Conservation (phyloP, 2,329 filamentous ascomycete species). For the Penicillium italicum region DNA sequence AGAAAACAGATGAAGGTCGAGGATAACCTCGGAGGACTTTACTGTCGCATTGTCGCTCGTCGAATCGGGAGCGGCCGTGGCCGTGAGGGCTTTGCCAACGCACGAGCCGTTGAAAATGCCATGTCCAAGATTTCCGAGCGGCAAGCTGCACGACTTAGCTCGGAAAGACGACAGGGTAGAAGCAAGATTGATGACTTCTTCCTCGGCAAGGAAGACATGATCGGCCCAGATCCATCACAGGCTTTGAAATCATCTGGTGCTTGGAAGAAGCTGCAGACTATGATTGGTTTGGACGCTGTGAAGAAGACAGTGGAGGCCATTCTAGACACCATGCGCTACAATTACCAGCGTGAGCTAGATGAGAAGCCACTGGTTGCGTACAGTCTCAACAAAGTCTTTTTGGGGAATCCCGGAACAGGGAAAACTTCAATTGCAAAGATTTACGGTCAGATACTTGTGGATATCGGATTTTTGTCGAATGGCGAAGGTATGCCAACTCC, state of each 20-base stretch:
- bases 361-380: slow-evolving; percentile 60
- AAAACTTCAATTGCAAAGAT: slow-evolving; percentile 73
- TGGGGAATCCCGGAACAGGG: slow-evolving; percentile 70
- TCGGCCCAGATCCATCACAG: slow-evolving; percentile 62
- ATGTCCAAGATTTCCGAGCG: slow-evolving; percentile 54
- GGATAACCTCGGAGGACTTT: slow-evolving; percentile 57
- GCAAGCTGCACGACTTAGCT: slow-evolving; percentile 56
- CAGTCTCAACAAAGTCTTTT: slow-evolving; percentile 65
- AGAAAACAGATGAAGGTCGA: slow-evolving; percentile 56
- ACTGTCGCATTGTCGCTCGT: slow-evolving; percentile 59
- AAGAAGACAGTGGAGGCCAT: slow-evolving; percentile 59
- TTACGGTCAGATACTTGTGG: slow-evolving; percentile 65
- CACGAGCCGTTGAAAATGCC: slow-evolving; percentile 63
- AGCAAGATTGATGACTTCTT: slow-evolving; percentile 54
- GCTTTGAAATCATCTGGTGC: slow-evolving; percentile 52
- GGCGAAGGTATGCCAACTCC: slow-evolving; percentile 55
- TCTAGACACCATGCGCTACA: slow-evolving; percentile 59
- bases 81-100: slow-evolving; percentile 68
- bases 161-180: slow-evolving; percentile 43
- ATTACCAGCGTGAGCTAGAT: slow-evolving; percentile 63
- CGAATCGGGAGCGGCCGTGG: slow-evolving; percentile 62
- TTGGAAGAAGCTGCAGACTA: slow-evolving; percentile 55
- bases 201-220: slow-evolving; percentile 64
- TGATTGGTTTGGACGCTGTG: slow-evolving; percentile 60
- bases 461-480: slow-evolving; percentile 64